phyloP scores from a whole-genome alignment of 2,329 filamentous ascomycete genomes.

The Chalara sp. region DNA sequence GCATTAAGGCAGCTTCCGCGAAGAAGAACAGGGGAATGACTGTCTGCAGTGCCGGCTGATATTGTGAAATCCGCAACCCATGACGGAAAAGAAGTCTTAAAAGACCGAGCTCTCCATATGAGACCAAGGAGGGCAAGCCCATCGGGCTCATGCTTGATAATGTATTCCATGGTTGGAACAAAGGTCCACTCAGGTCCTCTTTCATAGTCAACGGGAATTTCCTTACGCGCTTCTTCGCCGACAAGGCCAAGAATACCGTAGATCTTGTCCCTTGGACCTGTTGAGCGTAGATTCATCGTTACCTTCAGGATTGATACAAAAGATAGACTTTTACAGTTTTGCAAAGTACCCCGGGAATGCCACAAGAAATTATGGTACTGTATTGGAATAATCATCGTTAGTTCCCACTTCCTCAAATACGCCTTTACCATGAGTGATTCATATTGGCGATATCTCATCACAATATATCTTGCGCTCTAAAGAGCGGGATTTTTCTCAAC shows the following conservation, averaged over 20 bases:
- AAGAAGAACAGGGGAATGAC: no score
- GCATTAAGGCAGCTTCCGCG: no score
- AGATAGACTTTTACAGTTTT: background rate
- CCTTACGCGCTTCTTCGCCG: background rate
- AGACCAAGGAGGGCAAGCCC: conserved; percentile 4
- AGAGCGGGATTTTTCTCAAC: no score
- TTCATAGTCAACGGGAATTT: conserved; percentile 4
- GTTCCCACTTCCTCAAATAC: conserved; percentile 6
- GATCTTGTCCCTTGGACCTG: conserved; percentile 7
- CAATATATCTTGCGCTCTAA: no score
- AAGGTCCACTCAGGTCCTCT: conserved; percentile 5
- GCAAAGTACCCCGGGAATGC: conserved; percentile 2
- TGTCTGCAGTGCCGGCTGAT: conserved; percentile 2
- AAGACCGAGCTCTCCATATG: conserved; percentile 1
- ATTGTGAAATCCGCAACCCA: conserved; percentile 6
- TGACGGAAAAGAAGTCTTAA: conserved; percentile 3
- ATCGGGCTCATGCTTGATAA: conserved; percentile 2
- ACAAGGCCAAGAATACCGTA: conserved; percentile 7
- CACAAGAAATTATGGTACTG: conserved; percentile 4
- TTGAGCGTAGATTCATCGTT: conserved; percentile 6
- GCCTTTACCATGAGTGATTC: no score
- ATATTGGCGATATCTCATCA: no score
- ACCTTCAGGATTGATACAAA: conserved; percentile 1
- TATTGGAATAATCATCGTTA: conserved; percentile 1
- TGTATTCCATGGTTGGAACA: conserved; percentile 3